Base-by-base conservation (phyloP, 257 asterid genomes). In the Plectranthus barbatus region DNA sequence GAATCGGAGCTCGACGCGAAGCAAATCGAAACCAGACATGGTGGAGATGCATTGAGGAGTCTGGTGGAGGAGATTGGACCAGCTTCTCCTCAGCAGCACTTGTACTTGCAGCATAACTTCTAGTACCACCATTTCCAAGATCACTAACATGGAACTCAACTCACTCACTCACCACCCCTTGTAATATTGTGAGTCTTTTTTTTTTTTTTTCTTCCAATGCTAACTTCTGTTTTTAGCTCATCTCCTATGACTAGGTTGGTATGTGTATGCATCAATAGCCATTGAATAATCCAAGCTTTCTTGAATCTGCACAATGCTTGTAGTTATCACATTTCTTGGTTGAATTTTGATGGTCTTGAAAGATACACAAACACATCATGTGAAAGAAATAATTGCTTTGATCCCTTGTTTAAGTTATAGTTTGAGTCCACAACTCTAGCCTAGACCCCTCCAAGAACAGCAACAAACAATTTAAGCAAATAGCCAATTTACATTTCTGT, bases 21-120 rank as follows among this genome's bases (percentile, higher is more conserved):
- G 71, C 80, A 77, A 20, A 57, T 62, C 53, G 97, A 82, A 33
- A 37, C 24, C 20, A 82, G 72, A n/a, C 75, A 75, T 53, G 84
- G 72, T 33, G 88, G 85, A 36, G 96, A 86, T 56, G 92, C 76
- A 1, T 59, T 84, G 76, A 77, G 84, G 66, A 84, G 92, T 74
- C 77, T 80, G 51, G 88, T 84, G 13, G 95, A 88, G 78, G 98
- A 91, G 81, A 91, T 88, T 19, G 90, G 84, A 3, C 98, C 98
- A 1, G 96, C 98, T 64, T 88, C 95, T 9, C 95, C 98, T 71
- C 95, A 81, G 69, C 81, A 91, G 62, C 86, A 83, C 63, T 74
- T 91, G 81, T 91, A 71, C 80, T 70, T 91, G 88, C 90, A 88
- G 85, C 96, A 86, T 67, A 86, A 91, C 65, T 88, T 86, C 89